Evolutionary conservation across 768 basidiomycete genomes (phyloP).

Genomic region (Agrocybe pediades): DNA sequence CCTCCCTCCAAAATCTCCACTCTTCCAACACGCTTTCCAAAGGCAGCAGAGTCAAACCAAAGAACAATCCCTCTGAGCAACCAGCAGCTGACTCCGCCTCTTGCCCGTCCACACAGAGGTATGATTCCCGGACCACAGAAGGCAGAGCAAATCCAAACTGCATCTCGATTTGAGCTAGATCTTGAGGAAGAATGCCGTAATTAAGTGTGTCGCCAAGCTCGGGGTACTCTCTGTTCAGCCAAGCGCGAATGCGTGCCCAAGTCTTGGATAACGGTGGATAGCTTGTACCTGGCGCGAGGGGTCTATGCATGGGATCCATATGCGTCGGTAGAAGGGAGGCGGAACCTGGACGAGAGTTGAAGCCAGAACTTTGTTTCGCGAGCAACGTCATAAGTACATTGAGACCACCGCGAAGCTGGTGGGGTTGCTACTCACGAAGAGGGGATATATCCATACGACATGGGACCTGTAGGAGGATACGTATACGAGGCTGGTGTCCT

Average conservation of each 20-base stretch:
- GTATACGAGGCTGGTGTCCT: constrained; percentile 58
- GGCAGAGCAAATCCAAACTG: constrained; percentile 87
- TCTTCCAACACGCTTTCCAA: constrained; percentile 93
- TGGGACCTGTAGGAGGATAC: constrained; percentile 71
- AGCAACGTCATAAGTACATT: constrained; percentile 16
- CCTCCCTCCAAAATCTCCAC: constrained; percentile 95
- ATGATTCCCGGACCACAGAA: constrained; percentile 86
- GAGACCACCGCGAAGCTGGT: neutral
- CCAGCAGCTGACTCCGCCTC: constrained; percentile 89
- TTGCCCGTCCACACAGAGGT: constrained; percentile 88
- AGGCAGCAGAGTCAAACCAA: constrained; percentile 90
- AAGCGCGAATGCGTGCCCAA: constrained; percentile 82
- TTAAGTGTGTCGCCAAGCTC: constrained; percentile 96
- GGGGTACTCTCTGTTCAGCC: constrained; percentile 86
- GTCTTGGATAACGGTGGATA: constrained; percentile 85
- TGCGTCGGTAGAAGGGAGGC: constrained; percentile 71
- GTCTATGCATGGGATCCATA: constrained; percentile 49
- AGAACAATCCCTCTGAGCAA: constrained; percentile 90
- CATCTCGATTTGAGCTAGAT: constrained; percentile 80
- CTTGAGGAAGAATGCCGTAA: constrained; percentile 80
- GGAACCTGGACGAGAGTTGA: constrained; percentile 46
- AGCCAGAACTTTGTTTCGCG: constrained; percentile 32
- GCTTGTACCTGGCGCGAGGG: constrained; percentile 38
- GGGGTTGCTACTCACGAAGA: constrained; percentile 45
- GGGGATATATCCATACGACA: constrained; percentile 62